phyloP scores from a whole-genome alignment of 345 rosid genomes.

The Gossypium herbaceum region DNA sequence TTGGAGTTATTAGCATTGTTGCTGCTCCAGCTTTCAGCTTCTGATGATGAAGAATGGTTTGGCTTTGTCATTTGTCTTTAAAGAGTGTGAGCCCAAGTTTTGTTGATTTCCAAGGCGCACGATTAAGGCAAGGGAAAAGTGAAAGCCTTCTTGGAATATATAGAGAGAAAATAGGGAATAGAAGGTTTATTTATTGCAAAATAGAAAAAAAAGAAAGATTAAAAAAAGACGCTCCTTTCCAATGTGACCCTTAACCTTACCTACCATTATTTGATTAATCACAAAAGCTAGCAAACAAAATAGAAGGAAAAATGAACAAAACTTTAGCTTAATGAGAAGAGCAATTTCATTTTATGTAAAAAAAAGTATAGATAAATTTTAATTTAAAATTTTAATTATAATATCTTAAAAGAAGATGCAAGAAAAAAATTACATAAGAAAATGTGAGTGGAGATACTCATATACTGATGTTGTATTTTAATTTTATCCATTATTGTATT shows the following conservation, averaged over 20 bases:
- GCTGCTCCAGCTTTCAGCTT: slow-evolving; percentile 7
- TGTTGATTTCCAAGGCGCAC: neutral
- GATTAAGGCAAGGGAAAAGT: neutral
- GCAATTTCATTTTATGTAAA: too few species aligned
- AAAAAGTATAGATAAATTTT: too few species aligned
- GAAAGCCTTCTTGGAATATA: neutral
- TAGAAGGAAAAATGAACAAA: neutral
- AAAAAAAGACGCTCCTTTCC: neutral
- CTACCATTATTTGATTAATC: neutral
- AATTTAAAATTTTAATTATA: too few species aligned
- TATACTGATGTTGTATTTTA: too few species aligned
- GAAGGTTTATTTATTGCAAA: neutral
- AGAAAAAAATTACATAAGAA: too few species aligned
- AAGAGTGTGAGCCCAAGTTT: neutral
- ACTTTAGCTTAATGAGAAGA: too few species aligned
- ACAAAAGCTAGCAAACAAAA: neutral
- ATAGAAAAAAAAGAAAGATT: neutral
- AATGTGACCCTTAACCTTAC: slow-evolving; percentile 11
- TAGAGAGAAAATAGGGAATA: neutral
- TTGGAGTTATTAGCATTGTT: slow-evolving; percentile 13
- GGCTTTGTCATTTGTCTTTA: slow-evolving; percentile 2
- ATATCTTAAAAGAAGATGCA: too few species aligned
- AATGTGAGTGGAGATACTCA: too few species aligned
- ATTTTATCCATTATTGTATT: neutral
- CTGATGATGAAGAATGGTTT: slow-evolving; percentile 11